Evolutionary conservation across 768 basidiomycete genomes (phyloP), one percentile per base, ranked within the genome.

Genomic region (Pleurotus tuber-regium): DNA sequence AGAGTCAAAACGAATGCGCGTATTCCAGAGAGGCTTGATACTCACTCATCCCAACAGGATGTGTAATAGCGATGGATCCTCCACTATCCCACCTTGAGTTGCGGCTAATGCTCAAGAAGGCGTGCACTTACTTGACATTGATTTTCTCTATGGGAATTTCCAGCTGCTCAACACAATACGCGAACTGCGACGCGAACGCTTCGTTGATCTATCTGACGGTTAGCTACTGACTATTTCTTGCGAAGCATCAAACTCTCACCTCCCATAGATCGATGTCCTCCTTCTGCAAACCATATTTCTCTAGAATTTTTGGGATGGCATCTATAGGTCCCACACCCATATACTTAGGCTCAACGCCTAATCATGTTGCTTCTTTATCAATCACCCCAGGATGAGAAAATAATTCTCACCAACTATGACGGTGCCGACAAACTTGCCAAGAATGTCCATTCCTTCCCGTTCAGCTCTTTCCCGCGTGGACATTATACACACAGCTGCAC

Each of bases 141-240:
- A 94, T 86, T 66, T 86, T 93, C 59, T 83, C 79, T 14, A 88
- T 83, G 2, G 86, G 82, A 39, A 96, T 76, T 23, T 76, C 72
- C 21, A 95, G 77, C 61, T 91, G 74, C 60, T 95, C 87, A 6
- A 95, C 83, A 47, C 90, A 94, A 69, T 93, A 88, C n/a, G 89
- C 90, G 54, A 92, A 95, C 63, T 96, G 93, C 1, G 90, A 93
- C 0, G 92, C 92, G 54, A 95, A 96, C 0, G 93, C 93, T 67
- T 94, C 89, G 51, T 92, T 92, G 56, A 90, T 87, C 89, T 92
- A 55, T 9, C 53, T 24, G 47, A 19, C 16, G 43, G 19, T 42
- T 36, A 48, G 42, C 48, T 18, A 50, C 21, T 49, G 36, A 23
- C 26, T 31, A 43, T 29, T 10, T 14, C 11, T 48, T 16, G 2